Conservation (phyloP, 2,329 filamentous ascomycete genomes). For the Exophiala xenobiotica region DNA sequence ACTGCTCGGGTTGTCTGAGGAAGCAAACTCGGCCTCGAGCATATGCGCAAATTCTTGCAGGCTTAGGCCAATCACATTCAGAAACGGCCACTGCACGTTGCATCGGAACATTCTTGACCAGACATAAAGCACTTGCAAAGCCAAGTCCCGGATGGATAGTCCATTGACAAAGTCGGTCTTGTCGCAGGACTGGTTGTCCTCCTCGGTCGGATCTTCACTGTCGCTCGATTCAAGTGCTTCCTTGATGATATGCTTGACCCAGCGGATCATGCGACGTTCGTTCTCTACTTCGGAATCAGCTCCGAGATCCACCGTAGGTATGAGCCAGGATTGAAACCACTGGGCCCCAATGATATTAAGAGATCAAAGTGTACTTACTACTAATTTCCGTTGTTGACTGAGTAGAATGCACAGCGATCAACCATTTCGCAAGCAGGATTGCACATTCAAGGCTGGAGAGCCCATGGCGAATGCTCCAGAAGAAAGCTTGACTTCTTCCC, state of each 20-base stretch:
- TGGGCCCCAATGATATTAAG: too few relatives aligned
- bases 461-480: background rate
- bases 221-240: conserved; percentile 7
- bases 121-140: background rate
- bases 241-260: conserved; percentile 3
- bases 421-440: background rate
- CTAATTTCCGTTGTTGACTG: too few relatives aligned
- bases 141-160: background rate
- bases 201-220: conserved; percentile 4
- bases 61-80: conserved; percentile 6
- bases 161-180: conserved; percentile 6
- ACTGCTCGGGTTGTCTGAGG: too few relatives aligned
- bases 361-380: too few relatives aligned
- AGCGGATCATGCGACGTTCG: conserved; percentile 5
- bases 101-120: conserved; percentile 9
- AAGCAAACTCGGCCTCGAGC: too few relatives aligned
- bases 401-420: too few relatives aligned
- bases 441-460: background rate
- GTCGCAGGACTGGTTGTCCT: background rate
- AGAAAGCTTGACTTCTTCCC: background rate
- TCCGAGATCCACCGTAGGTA: too few relatives aligned
- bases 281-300: background rate
- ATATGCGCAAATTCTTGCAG: background rate
- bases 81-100: conserved; percentile 5
- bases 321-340: too few relatives aligned